Conservation (phyloP, 2,329 filamentous ascomycete species). For the Thielaviopsis musarum region DNA sequence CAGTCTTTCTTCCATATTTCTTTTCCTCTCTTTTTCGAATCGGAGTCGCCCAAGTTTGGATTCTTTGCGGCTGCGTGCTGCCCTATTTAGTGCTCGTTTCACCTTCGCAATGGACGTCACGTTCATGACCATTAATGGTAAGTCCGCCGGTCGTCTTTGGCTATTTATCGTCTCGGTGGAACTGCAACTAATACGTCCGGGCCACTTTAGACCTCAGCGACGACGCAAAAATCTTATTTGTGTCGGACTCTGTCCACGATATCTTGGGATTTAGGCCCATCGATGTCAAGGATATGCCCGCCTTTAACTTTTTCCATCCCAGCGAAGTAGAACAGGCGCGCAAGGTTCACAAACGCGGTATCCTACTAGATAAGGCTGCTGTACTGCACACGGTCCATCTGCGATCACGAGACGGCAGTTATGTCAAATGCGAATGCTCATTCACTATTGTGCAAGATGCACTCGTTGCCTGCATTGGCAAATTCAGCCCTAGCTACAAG, state of each 20-base stretch:
- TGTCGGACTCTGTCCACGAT: constrained; percentile 67
- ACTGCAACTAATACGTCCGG: constrained; percentile 11
- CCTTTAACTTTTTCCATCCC: constrained; percentile 75
- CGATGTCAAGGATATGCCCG: constrained; percentile 59
- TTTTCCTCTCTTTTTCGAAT: neutral
- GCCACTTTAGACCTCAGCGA: constrained; percentile 44
- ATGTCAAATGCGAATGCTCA: constrained; percentile 73
- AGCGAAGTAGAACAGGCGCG: constrained; percentile 63
- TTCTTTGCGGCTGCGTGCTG: neutral
- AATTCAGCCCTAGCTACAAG: constrained; percentile 51
- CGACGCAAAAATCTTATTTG: constrained; percentile 67
- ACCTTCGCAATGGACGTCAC: constrained; percentile 53
- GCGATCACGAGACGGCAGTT: constrained; percentile 20
- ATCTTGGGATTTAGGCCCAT: constrained; percentile 65
- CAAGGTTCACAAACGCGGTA: constrained; percentile 52
- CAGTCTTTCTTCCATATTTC: neutral
- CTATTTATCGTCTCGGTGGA: neutral
- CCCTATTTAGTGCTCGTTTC: neutral
- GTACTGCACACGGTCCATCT: constrained; percentile 39
- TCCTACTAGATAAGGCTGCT: constrained; percentile 68
- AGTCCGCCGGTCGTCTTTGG: constrained; percentile 19
- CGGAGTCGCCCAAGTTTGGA: neutral
- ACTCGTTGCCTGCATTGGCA: constrained; percentile 66
- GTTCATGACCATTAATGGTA: constrained; percentile 83
- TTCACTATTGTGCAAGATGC: constrained; percentile 83